Evolutionary conservation across 495 filamentous ascomycete genomes (phyloP).

Genomic region (Penicillium subrubescens): DNA sequence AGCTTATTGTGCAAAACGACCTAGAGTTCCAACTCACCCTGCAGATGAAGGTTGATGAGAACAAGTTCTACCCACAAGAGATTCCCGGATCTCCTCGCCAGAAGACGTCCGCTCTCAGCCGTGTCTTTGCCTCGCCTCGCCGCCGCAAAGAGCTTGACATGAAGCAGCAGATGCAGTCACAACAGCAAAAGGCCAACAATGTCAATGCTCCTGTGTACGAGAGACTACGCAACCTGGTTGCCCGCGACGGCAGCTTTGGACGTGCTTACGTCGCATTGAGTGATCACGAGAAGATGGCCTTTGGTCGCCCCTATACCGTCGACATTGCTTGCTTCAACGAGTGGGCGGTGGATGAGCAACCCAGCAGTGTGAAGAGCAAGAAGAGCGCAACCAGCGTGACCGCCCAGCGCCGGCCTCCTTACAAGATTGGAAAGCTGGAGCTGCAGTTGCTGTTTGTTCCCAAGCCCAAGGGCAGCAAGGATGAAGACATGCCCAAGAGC

Average conservation of each 20-base stretch:
- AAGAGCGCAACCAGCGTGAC: conserved; percentile 63
- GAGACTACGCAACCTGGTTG: conserved; percentile 79
- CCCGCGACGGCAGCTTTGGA: conserved; percentile 88
- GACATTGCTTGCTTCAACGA: conserved; percentile 96
- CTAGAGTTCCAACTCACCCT: conserved; percentile 96
- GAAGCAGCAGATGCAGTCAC: conserved; percentile 74
- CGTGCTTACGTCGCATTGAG: conserved; percentile 90
- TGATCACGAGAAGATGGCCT: conserved; percentile 84
- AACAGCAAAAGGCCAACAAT: conserved; percentile 70
- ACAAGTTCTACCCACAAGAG: conserved; percentile 51
- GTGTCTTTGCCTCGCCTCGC: conserved; percentile 90
- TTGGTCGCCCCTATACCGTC: conserved; percentile 80
- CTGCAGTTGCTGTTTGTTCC: conserved; percentile 93
- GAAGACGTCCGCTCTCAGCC: conserved; percentile 84
- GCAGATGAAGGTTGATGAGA: conserved; percentile 89
- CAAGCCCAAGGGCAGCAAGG: conserved; percentile 81
- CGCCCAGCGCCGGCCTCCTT: conserved; percentile 74
- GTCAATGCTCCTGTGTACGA: conserved; percentile 73
- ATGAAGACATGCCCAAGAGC: conserved; percentile 98
- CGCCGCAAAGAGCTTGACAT: conserved; percentile 92
- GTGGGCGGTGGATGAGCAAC: conserved; percentile 87
- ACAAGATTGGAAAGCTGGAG: conserved; percentile 91
- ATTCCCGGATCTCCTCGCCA: conserved; percentile 56
- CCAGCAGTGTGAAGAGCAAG: conserved; percentile 87
- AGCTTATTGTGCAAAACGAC: conserved; percentile 94